Base-by-base conservation (phyloP, 1,284 basidiomycete species). In the Ustilago crameri region DNA sequence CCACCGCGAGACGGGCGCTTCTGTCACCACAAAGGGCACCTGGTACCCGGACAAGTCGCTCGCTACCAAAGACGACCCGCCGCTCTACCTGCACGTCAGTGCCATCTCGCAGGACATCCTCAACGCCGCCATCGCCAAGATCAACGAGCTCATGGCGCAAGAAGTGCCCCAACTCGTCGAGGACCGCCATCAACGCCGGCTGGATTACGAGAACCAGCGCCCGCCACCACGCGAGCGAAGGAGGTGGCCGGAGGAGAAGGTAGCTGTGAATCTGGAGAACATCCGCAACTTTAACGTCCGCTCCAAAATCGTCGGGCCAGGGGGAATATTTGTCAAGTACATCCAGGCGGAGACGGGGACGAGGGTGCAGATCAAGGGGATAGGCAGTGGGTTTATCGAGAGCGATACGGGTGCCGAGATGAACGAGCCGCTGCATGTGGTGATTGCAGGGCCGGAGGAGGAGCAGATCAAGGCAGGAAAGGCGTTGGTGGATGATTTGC, bases 281-380 rank as follows among this genome's bases (percentile, higher is more conserved):
- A 88, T 98, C 76, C 88, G 95, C 47, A 98, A 97, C 85, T 98
- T 98, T 85, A 98, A 98, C 82, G 90, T 98, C 54, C 88, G 96
- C 57, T 94, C 95, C 14, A 98, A 98, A 85, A 92, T 97, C 24
- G 95, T 98, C 40, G 95, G 95, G 5, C 96, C 95, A 9, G 89
- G 89, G 63, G 87, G 37, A 17, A 90, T 94, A 82, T 98, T 98
- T 82, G 95, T 98, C 73, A 98, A 98, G 86, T 95, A 94, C 82
- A 98, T 98, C 71, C 95, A 98, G 85, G 89, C 90, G 79, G 95
- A 98, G 85, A 98, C 95, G 0, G 90, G 91, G 35, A 95, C 94
- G 15, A 88, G 95, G 67, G 95, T 98, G n/a, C 95, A 98, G 84
- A 97, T 98, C 82, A 98, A 98, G 84, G 95, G 95, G 12, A 75